Conservation (phyloP, 257 asterid genomes). For the Vinca minor region DNA sequence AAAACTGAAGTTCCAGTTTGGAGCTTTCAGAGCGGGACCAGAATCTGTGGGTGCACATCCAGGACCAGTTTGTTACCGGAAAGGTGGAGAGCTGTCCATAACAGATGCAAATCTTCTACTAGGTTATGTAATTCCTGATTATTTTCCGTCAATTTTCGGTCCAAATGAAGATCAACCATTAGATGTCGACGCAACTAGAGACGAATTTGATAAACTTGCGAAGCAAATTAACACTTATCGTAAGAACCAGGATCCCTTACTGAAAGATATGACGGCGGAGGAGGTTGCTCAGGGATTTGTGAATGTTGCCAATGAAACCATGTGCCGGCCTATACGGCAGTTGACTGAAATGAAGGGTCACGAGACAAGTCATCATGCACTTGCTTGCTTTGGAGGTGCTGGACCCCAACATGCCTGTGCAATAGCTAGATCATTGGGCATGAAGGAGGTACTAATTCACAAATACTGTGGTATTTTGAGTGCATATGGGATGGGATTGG, state of each 20-base stretch:
- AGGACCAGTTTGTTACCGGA: conserved; percentile 92
- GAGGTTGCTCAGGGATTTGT: conserved; percentile 87
- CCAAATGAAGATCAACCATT: conserved; percentile 77
- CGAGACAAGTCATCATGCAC: conserved; percentile 82
- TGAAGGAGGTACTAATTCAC: conserved; percentile 87
- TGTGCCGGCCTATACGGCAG: conserved; percentile 95
- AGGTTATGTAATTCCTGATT: conserved; percentile 76
- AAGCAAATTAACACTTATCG: conserved; percentile 62
- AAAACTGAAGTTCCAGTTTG: conserved; percentile 77
- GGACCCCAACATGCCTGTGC: conserved; percentile 99
- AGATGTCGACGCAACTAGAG: conserved; percentile 57
- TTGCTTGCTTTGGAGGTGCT: conserved; percentile 98
- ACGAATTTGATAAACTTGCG: conserved; percentile 72
- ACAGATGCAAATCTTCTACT: conserved; percentile 91
- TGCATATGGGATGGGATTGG: conserved; percentile 98
- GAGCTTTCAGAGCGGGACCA: conserved; percentile 95
- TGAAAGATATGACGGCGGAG: conserved; percentile 81
- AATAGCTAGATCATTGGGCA: conserved; percentile 90
- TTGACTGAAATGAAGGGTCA: conserved; percentile 98
- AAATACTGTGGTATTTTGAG: conserved; percentile 90
- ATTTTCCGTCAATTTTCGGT: conserved; percentile 91
- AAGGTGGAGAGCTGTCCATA: conserved; percentile 86
- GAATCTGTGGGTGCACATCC: conserved; percentile 99
- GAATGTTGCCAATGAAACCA: conserved; percentile 89
- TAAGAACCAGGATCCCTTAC: conserved; percentile 54